These are phyloP conservation scores for Lachancea waltii DNA, from an alignment of 805 yeast genomes.

Conservation along the genomic window DNA sequence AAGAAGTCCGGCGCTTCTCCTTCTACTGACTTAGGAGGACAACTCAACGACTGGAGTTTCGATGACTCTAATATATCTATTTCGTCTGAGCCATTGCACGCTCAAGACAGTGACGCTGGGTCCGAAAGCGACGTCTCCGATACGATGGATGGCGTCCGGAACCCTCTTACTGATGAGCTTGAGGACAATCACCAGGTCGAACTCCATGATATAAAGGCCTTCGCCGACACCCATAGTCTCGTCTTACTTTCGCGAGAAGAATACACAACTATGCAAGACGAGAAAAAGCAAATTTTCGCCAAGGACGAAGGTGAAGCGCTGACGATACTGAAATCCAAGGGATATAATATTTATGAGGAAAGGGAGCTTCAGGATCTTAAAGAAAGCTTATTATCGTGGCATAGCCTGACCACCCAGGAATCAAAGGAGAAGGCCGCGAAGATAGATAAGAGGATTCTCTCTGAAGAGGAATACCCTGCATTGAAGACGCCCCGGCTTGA, in stretches of 20 bases:
- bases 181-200: background rate
- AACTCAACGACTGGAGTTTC: background rate
- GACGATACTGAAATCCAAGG: background rate
- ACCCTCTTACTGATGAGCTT: constrained; percentile 7
- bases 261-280: constrained; percentile 10
- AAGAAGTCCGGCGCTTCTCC: no score
- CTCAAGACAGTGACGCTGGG: constrained; percentile 11
- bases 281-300: background rate
- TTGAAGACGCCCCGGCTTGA: background rate
- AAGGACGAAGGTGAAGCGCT: background rate
- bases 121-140: constrained; percentile 10
- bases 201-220: background rate
- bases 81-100: constrained; percentile 20
- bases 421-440: no score
- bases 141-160: constrained; percentile 9
- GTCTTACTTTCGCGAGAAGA: constrained; percentile 24
- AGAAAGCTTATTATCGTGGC: no score
- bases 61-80: constrained; percentile 2
- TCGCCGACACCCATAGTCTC: constrained; percentile 26
- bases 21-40: no score
- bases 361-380: background rate
- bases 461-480: background rate
- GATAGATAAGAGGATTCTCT: background rate
- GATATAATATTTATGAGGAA: background rate
- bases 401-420: no score